These are phyloP conservation scores for Clitocybe nebularis DNA, from an alignment of 1,284 basidiomycete genomes.

Conservation along the genomic window DNA sequence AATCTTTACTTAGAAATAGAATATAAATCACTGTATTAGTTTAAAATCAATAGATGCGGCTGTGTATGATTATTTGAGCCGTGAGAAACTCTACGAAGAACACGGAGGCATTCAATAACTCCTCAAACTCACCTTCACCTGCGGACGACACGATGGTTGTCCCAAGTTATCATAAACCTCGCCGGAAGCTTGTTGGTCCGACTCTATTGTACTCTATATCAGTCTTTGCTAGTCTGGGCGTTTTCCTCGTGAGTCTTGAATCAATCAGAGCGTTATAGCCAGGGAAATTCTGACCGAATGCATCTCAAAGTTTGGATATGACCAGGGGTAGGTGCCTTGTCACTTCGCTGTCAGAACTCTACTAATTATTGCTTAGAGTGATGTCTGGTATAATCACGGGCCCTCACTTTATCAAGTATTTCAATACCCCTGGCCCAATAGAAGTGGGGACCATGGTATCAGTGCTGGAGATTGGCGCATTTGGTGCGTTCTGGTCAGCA, in stretches of 20 bases:
- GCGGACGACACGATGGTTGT: conserved; percentile 2
- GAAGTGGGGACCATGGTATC: conserved; percentile 88
- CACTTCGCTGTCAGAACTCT: background rate
- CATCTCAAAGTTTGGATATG: conserved; percentile 76
- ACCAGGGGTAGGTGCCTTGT: conserved; percentile 72
- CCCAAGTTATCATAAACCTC: conserved; percentile 16
- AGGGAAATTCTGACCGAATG: conserved; percentile 10
- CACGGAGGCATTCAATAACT: no score
- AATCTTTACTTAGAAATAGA: no score
- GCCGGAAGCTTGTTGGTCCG: conserved; percentile 71
- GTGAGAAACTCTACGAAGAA: no score
- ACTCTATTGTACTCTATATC: conserved; percentile 80
- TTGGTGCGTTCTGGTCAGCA: conserved; percentile 59
- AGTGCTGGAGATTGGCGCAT: conserved; percentile 88
- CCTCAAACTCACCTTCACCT: no score
- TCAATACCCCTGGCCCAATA: conserved; percentile 71
- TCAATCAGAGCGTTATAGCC: conserved; percentile 1
- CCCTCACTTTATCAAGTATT: conserved; percentile 82
- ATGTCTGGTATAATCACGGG: conserved; percentile 95
- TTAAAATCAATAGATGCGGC: no score
- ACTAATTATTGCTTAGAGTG: conserved; percentile 44
- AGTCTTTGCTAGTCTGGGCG: conserved; percentile 82
- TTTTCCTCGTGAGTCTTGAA: conserved; percentile 69
- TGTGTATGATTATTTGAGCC: no score
- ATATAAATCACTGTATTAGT: no score